A percentile compares a stretch with the other conserved stretches of the same genome.
Conservation (phyloP, 2,329 filamentous ascomycete species). For the Pseudogymnoascus sp. region DNA sequence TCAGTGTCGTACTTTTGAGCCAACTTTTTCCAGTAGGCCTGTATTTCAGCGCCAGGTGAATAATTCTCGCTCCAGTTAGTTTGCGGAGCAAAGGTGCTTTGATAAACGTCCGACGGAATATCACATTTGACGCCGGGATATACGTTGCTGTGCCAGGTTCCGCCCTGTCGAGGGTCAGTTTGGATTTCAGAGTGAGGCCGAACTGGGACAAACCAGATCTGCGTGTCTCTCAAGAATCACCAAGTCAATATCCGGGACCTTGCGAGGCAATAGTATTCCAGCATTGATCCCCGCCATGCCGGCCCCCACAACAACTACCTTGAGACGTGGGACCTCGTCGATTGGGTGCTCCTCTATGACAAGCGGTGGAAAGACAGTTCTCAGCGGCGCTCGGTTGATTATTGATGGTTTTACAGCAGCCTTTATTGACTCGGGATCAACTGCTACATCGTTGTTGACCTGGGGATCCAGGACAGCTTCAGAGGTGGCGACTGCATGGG, state of each 20-base stretch:
- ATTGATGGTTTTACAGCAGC: not conserved
- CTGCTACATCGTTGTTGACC: not conserved
- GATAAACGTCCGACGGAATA: slow-evolving; percentile 63
- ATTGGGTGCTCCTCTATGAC: slow-evolving; percentile 12
- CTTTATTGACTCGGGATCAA: not conserved
- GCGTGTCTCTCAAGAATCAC: slow-evolving; percentile 61
- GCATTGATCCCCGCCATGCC: slow-evolving; percentile 55
- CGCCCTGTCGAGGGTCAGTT: slow-evolving; percentile 31
- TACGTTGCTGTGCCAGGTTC: slow-evolving; percentile 45
- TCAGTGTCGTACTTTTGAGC: slow-evolving; percentile 58
- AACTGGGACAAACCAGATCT: slow-evolving; percentile 47
- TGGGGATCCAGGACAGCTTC: not conserved
- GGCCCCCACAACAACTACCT: slow-evolving; percentile 49
- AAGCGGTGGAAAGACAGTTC: slow-evolving; percentile 11
- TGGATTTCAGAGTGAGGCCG: not conserved
- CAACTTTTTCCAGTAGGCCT: slow-evolving; percentile 55
- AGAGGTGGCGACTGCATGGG: not conserved
- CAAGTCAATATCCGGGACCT: slow-evolving; percentile 59
- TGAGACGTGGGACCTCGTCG: slow-evolving; percentile 7
- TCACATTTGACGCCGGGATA: slow-evolving; percentile 64
- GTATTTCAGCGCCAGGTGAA: slow-evolving; percentile 58
- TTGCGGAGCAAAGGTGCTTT: slow-evolving; percentile 59
- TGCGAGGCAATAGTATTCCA: slow-evolving; percentile 56
- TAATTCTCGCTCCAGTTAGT: slow-evolving; percentile 61
- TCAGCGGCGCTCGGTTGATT: not conserved